A percentile compares a stretch with the other conserved stretches of the same genome.
Evolutionary conservation across 2,329 filamentous ascomycete species (phyloP).

Genomic region (Aureobasidium sp.): DNA sequence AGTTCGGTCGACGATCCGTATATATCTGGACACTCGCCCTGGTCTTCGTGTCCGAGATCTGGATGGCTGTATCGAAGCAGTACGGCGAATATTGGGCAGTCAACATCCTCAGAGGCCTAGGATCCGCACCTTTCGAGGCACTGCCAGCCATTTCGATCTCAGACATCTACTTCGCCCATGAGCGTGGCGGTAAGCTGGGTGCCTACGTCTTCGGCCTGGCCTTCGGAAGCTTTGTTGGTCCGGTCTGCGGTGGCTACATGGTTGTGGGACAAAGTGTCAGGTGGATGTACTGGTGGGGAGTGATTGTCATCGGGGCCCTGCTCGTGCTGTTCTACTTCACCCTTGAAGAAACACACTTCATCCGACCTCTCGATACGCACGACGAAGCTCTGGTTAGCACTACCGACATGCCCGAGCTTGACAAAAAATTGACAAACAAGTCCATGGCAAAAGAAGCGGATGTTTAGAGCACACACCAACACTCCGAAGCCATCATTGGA

Average conservation of each 20-base stretch:
- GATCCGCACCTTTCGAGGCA: constrained; percentile 14
- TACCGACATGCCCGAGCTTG: not conserved
- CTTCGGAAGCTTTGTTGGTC: constrained; percentile 30
- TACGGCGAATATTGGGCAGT: constrained; percentile 14
- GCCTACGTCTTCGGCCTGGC: constrained; percentile 20
- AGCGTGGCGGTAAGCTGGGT: constrained; percentile 11
- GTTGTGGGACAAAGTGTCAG: constrained; percentile 28
- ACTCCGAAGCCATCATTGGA: constrained; percentile 6
- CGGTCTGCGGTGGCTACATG: constrained; percentile 34
- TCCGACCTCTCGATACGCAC: constrained; percentile 2
- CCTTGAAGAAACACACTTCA: constrained; percentile 28
- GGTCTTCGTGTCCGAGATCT: constrained; percentile 12
- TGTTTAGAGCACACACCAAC: not conserved
- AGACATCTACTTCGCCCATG: constrained; percentile 14
- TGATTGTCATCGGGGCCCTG: constrained; percentile 25
- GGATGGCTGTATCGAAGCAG: constrained; percentile 14
- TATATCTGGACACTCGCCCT: constrained; percentile 12
- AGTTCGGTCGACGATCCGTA: constrained; percentile 15
- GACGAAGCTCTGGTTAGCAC: not conserved
- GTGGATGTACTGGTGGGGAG: constrained; percentile 29
- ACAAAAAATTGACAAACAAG: not conserved
- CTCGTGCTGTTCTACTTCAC: constrained; percentile 26
- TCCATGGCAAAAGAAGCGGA: not conserved
- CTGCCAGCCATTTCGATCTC: constrained; percentile 14
- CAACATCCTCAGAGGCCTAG: constrained; percentile 13